A percentile compares a stretch with the other conserved stretches of the same genome.
Conservation (phyloP, 1,284 basidiomycete species). For the Athelia sp. region DNA sequence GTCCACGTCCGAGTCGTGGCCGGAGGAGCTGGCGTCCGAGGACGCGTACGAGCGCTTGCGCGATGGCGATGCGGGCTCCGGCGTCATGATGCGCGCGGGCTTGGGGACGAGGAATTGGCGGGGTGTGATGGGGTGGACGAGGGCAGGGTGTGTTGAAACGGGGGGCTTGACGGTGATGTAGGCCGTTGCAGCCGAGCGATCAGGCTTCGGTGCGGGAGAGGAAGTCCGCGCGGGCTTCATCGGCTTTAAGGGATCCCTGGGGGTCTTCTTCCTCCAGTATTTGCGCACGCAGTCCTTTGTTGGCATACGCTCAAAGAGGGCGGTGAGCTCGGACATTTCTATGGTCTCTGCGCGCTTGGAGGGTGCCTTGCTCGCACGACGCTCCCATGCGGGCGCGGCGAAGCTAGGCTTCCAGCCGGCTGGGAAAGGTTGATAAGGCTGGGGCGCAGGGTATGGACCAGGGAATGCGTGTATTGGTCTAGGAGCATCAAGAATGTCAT, state of each 20-base stretch:
- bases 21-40: not conserved
- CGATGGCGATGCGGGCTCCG: constrained; percentile 2
- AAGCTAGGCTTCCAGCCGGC: constrained; percentile 11
- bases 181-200: constrained; percentile 6
- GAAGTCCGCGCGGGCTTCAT: not conserved
- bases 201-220: not conserved
- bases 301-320: constrained; percentile 10
- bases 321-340: constrained; percentile 12
- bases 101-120: not conserved
- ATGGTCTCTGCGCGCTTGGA: not conserved
- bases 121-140: constrained; percentile 1
- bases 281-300: constrained; percentile 5
- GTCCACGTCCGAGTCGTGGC: not conserved
- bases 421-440: constrained; percentile 22
- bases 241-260: not conserved
- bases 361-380: constrained; percentile 8
- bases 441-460: constrained; percentile 19
- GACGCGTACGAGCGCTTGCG: constrained; percentile 9
- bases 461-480: constrained; percentile 34
- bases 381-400: constrained; percentile 15
- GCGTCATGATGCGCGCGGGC: not conserved
- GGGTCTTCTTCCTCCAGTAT: not conserved
- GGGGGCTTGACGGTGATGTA: constrained; percentile 5
- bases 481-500: constrained; percentile 9
- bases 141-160: constrained; percentile 6